Conservation (phyloP, 1,284 basidiomycete genomes). For the Ganoderma leucocontextum region DNA sequence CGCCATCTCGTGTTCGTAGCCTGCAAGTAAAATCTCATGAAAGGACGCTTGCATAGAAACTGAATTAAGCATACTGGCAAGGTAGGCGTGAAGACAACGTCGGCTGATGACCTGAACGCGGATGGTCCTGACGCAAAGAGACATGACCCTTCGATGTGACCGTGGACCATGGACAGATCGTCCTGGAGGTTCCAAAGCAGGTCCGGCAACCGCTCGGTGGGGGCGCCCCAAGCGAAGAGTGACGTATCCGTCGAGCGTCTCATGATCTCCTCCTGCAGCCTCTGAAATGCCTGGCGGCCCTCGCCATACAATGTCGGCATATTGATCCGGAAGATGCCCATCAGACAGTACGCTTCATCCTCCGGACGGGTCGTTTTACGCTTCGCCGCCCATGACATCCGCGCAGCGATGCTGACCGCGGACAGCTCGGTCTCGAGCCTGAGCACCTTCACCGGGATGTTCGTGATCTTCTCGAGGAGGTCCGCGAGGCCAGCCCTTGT, state of each 20-base stretch:
- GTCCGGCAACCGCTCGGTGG: not conserved
- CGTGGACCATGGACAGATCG: not conserved
- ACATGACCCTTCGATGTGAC: not conserved
- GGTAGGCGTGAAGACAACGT: not conserved
- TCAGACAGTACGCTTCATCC: slow-evolving; percentile 29
- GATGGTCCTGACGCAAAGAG: not conserved
- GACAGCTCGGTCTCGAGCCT: slow-evolving; percentile 11
- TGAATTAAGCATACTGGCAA: not conserved
- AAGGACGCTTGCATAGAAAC: not conserved
- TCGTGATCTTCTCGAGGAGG: slow-evolving; percentile 15
- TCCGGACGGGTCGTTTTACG: slow-evolving; percentile 25
- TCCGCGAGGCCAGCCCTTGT: slow-evolving; percentile 17
- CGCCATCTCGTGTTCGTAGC: not conserved
- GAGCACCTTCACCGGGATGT: slow-evolving; percentile 18
- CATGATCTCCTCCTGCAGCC: slow-evolving; percentile 29
- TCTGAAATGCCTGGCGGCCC: slow-evolving; percentile 23
- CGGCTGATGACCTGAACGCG: not conserved
- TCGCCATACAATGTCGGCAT: slow-evolving; percentile 28
- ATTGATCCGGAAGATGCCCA: slow-evolving; percentile 27
- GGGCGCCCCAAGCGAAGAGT: slow-evolving; percentile 26
- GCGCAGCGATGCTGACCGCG: slow-evolving; percentile 22
- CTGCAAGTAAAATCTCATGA: not conserved
- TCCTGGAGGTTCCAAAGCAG: slow-evolving; percentile 5
- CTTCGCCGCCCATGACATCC: slow-evolving; percentile 29
- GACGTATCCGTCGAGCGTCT: slow-evolving; percentile 20